Evolutionary conservation across 1,284 basidiomycete genomes (phyloP), one percentile per base, ranked within the genome.

Genomic region (Coriolopsis trogii): DNA sequence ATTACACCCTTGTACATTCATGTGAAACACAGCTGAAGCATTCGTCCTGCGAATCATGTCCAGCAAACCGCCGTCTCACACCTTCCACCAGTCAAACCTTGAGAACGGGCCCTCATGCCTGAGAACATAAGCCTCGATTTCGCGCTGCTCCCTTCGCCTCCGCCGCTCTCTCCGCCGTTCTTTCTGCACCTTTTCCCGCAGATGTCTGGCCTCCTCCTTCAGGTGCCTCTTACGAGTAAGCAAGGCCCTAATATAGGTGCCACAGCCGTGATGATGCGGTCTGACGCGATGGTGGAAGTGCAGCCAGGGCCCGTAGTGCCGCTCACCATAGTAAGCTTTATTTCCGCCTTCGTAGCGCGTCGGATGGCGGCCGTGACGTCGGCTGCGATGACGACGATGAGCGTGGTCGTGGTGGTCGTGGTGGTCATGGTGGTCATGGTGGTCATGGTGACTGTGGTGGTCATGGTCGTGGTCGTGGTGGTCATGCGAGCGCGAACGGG

Each of bases 201-300:
- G 33, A 24, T 59, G 40, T 16, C 55, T 25, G 6, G 60, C 56
- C 41, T 46, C 49, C 36, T 53, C 51, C 45, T 49, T 52, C 18
- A 55, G 9, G 4, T 55, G 38, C 20, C 49, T 49, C 6, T 53
- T 58, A 9, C 58, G 52, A 4, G 56, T 53, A 12, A 65, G 42
- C n/a, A 47, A 7, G 12, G 63, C 64, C 2, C 41, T 43, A n/a
- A 67, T 34, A 30, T 49, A 49, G 2, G 64, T 62, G 21, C 63
- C 60, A 16, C 56, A 47, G 16, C 65, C 64, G 24, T 63, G 63
- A 33, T 64, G 58, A 13, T 63, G 57, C n/a, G 64, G 44, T 38
- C 51, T 59, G 26, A 63, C 57, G 15, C 64, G 64, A 36, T 60
- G 60, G 23, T 59, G 61, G 55, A 63, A 63, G 51, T 64, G 63